A percentile compares a stretch with the other conserved stretches of the same genome.
Conservation (phyloP, 768 basidiomycete genomes). For the Tricholoma bakamatsutake region DNA sequence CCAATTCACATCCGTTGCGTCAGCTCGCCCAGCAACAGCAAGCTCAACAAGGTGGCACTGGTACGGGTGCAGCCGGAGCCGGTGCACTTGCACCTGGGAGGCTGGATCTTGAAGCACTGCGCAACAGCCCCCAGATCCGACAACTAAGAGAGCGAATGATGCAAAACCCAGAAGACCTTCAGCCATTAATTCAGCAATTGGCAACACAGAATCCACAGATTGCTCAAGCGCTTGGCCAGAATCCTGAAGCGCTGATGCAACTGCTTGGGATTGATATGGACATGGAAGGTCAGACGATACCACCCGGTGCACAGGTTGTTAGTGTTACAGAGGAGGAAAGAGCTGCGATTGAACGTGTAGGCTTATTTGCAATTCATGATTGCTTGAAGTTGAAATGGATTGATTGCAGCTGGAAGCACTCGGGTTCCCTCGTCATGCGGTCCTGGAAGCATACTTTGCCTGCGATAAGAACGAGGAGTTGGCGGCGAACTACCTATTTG, state of each 20-base stretch:
- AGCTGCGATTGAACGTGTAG: conserved; percentile 83
- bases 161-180: conserved; percentile 74
- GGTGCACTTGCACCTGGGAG: conserved; percentile 23
- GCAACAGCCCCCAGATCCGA: conserved; percentile 57
- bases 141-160: conserved; percentile 68
- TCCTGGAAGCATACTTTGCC: conserved; percentile 87
- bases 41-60: conserved; percentile 37
- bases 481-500: conserved; percentile 92
- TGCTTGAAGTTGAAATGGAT: background rate
- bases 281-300: conserved; percentile 31
- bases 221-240: conserved; percentile 56
- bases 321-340: conserved; percentile 83
- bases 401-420: conserved; percentile 69
- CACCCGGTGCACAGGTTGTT: conserved; percentile 57
- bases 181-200: conserved; percentile 81
- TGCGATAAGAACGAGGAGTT: conserved; percentile 97
- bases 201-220: conserved; percentile 68
- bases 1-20: conserved; percentile 2
- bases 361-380: conserved; percentile 22
- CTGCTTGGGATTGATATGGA: conserved; percentile 48
- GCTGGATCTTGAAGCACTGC: conserved; percentile 48
- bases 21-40: conserved; percentile 74
- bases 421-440: conserved; percentile 79
- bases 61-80: conserved; percentile 28
- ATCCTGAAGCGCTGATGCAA: conserved; percentile 67